Evolutionary conservation across 805 yeast species (phyloP).

Genomic region (Cyberlindnera maritima): DNA sequence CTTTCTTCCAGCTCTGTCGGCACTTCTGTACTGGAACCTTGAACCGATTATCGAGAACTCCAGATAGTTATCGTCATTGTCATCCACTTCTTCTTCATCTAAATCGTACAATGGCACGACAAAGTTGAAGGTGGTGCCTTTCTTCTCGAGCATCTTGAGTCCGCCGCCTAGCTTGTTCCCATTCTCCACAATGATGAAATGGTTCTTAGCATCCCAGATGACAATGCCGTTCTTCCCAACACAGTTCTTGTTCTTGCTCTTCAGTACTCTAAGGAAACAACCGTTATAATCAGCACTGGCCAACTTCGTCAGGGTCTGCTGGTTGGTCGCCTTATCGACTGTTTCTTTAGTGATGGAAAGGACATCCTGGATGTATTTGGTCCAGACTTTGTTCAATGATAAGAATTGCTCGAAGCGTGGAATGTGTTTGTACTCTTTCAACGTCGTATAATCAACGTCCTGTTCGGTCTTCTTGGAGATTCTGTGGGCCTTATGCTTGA

Average conservation of each 20-base stretch:
- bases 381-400: conserved; percentile 68
- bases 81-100: conserved; percentile 18
- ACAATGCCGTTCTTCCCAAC: conserved; percentile 74
- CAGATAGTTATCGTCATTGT: conserved; percentile 37
- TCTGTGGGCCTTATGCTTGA: conserved; percentile 27
- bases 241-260: conserved; percentile 52
- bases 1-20: conserved; percentile 80
- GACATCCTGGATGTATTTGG: conserved; percentile 58
- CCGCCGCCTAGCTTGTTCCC: conserved; percentile 50
- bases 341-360: conserved; percentile 35
- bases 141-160: conserved; percentile 62
- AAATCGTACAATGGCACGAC: conserved; percentile 34
- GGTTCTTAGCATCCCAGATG: conserved; percentile 78
- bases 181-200: conserved; percentile 57
- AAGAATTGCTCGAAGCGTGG: conserved; percentile 49
- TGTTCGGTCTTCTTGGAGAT: conserved; percentile 1
- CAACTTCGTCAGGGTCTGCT: conserved; percentile 48
- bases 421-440: conserved; percentile 24
- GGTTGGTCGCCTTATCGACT: conserved; percentile 23
- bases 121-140: conserved; percentile 60
- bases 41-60: conserved; percentile 75
- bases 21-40: conserved; percentile 68
- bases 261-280: conserved; percentile 55
- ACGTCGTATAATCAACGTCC: conserved; percentile 16
- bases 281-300: conserved; percentile 84